phyloP scores from a whole-genome alignment of 2,329 filamentous ascomycete genomes.

The Aspergillus pseudoglaucus region DNA sequence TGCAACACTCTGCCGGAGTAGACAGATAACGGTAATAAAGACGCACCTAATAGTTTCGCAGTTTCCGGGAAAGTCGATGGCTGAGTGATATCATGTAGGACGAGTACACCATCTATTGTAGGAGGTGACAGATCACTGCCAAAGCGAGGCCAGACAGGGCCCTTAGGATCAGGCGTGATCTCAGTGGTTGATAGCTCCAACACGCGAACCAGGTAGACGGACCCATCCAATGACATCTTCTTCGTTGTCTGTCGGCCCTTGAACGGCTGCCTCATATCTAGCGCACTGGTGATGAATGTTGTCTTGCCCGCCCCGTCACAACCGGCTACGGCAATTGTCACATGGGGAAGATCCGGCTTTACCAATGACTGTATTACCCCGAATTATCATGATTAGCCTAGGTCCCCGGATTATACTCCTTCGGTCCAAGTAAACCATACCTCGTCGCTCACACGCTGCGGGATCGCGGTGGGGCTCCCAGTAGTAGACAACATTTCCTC shows the following conservation, averaged over 20 bases:
- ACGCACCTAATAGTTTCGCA: slow-evolving; percentile 72
- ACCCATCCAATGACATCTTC: slow-evolving; percentile 52
- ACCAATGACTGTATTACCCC: slow-evolving; percentile 14
- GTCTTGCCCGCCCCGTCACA: slow-evolving; percentile 51
- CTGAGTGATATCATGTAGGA: slow-evolving; percentile 82
- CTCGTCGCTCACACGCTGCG: slow-evolving; percentile 16
- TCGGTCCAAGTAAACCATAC: slow-evolving; percentile 14
- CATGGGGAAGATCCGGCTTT: slow-evolving; percentile 40
- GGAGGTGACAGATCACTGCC: slow-evolving; percentile 63
- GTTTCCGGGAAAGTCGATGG: slow-evolving; percentile 67
- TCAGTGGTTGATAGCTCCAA: slow-evolving; percentile 51
- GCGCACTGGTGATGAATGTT: slow-evolving; percentile 52
- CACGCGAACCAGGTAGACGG: slow-evolving; percentile 51
- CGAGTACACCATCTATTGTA: slow-evolving; percentile 72
- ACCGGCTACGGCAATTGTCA: slow-evolving; percentile 55
- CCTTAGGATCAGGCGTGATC: slow-evolving; percentile 44
- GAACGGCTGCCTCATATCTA: slow-evolving; percentile 46
- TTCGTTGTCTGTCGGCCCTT: slow-evolving; percentile 39
- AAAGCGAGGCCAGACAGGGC: slow-evolving; percentile 46
- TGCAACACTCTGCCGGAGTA: background rate
- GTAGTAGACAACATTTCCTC: slow-evolving; percentile 13
- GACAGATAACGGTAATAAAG: background rate
- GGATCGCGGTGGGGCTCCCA: slow-evolving; percentile 8
- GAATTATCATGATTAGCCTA: background rate
- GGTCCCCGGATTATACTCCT: background rate